Base-by-base conservation (phyloP, 1,139 yeast species). In the Blastobotrys indianensis region DNA sequence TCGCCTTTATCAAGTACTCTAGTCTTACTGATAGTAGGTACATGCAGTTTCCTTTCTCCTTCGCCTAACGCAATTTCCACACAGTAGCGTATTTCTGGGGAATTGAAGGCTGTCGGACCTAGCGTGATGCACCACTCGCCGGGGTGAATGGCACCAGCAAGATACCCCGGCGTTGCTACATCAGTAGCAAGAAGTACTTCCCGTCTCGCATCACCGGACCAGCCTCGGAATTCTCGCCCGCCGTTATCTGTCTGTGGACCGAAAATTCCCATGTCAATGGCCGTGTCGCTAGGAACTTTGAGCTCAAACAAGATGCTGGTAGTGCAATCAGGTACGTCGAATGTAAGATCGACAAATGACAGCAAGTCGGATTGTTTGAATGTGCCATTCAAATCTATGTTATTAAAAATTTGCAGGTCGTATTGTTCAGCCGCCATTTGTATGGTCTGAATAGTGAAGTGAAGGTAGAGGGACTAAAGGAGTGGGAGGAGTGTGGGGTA, bases 151-250 rank as follows among this genome's bases (percentile, higher is more conserved):
- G 42, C 44, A 2, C 53, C 53, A 8, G 53, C 45, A 17, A 49
- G 42, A 35, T 51, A 51, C 11, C 53, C 53, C 1, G 53, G 53
- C 6, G 53, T 51, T 4, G 53, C 50, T 6, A 32, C 38, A 6
- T 44, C 47, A 9, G 39, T 31, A 1, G 51, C 43, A 7, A 51
- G 31, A 16, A 39, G 25, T 35, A 47, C 49, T 10, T 32, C 39
- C 13, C 30, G 33, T n/a, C 52, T 31, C 10, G 51, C 48, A 6
- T 44, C 46, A 12, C 52, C 51, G 10, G 51, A 44, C 51, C 50
- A 51, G 5, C 53, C 53, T 15, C 52, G 40, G 32, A 51, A 51
- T 13, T 47, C 47, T 1, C 37, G 28, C 8, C 46, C 39, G 20
- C 37, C 15, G 28, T 37, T 28, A 7, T 11, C 36, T 8, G 41